Conservation (phyloP, 2,329 filamentous ascomycete species). For the Xylaria multiplex region DNA sequence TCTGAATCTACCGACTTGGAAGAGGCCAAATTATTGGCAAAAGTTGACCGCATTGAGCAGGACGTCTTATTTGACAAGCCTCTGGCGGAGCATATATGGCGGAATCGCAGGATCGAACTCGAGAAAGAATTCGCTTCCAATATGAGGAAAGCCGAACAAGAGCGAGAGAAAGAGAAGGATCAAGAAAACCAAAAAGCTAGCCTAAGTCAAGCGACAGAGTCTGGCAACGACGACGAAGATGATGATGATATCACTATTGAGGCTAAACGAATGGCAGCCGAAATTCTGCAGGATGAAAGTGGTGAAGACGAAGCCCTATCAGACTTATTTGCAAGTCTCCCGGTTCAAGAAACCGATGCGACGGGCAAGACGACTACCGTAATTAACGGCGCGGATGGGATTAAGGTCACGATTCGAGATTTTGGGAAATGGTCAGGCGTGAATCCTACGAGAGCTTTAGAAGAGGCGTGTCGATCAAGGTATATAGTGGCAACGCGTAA, state of each 20-base stretch:
- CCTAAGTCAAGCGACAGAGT: conserved; percentile 43
- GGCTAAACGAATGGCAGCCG: conserved; percentile 67
- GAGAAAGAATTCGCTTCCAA: conserved; percentile 69
- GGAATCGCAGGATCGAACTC: conserved; percentile 64
- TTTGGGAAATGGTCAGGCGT: conserved; percentile 87
- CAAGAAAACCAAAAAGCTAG: conserved; percentile 48
- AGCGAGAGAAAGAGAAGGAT: conserved; percentile 47
- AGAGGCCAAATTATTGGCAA: conserved; percentile 74
- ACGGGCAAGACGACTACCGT: conserved; percentile 69
- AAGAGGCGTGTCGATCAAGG: conserved; percentile 88
- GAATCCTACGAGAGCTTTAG: conserved; percentile 78
- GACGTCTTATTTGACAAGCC: conserved; percentile 79
- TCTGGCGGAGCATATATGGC: conserved; percentile 74
- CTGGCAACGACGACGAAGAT: conserved; percentile 59
- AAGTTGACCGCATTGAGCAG: conserved; percentile 79
- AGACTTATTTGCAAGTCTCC: conserved; percentile 69
- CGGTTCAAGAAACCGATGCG: conserved; percentile 68
- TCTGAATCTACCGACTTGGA: conserved; percentile 54
- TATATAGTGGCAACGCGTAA: conserved; percentile 47
- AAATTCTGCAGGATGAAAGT: conserved; percentile 66
- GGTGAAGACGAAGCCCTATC: conserved; percentile 62
- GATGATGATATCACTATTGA: conserved; percentile 65
- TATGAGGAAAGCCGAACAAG: conserved; percentile 52
- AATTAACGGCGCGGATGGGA: conserved; percentile 62
- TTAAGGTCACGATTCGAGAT: conserved; percentile 74